phyloP scores from a whole-genome alignment of 345 rosid genomes.

The Corchorus capsularis region DNA sequence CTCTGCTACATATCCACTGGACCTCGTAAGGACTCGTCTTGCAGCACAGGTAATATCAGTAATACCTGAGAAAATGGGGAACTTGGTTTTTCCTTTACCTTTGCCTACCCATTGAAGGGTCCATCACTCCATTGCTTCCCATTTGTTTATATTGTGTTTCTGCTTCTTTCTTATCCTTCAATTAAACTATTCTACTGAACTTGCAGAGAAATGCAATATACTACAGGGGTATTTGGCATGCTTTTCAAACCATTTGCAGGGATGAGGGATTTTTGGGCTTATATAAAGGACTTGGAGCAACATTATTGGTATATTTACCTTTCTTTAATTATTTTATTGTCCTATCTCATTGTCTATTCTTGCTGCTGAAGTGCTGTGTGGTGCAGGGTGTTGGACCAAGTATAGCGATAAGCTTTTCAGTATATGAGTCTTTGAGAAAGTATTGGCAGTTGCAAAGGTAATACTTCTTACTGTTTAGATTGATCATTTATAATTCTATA shows the following conservation, averaged over 20 bases:
- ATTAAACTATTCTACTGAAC: conserved; percentile 10
- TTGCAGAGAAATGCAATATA: conserved; percentile 73
- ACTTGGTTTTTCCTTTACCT: background rate
- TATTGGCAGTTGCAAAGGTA: conserved; percentile 79
- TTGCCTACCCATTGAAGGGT: background rate
- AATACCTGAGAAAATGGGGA: background rate
- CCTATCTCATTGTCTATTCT: conserved; percentile 4
- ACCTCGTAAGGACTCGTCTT: conserved; percentile 96
- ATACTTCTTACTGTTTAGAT: conserved; percentile 11
- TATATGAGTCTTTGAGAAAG: conserved; percentile 68
- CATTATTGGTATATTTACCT: conserved; percentile 65
- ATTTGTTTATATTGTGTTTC: background rate
- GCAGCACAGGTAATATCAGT: conserved; percentile 77
- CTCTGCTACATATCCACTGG: conserved; percentile 84
- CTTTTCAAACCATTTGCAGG: conserved; percentile 70
- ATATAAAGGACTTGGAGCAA: conserved; percentile 97
- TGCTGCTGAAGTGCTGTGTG: conserved; percentile 12
- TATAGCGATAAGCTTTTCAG: conserved; percentile 87
- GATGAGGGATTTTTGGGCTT: conserved; percentile 87
- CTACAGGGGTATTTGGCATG: conserved; percentile 81
- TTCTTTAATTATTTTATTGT: conserved; percentile 14
- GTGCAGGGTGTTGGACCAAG: conserved; percentile 93
- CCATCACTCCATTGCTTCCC: background rate
- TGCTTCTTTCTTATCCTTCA: background rate
- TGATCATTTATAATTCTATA: background rate